phyloP scores from a whole-genome alignment of 352 stramenopile genomes.

The Pythium diclinum region DNA sequence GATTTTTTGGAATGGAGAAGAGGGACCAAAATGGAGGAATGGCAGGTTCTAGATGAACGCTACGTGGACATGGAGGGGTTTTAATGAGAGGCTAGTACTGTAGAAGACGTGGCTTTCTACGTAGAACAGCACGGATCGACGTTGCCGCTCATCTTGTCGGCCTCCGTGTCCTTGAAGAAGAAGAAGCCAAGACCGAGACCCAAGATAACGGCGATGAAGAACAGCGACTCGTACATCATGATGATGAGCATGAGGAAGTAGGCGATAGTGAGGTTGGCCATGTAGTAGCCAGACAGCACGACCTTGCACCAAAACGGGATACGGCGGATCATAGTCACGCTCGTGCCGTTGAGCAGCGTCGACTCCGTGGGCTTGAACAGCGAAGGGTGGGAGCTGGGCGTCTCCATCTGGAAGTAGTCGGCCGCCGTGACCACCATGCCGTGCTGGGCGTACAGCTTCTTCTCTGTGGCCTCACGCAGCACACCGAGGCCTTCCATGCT shows the following conservation, averaged over 20 bases:
- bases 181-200: constrained; percentile 69
- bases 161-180: constrained; percentile 83
- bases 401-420: constrained; percentile 48
- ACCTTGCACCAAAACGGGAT: constrained; percentile 66
- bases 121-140: constrained; percentile 76
- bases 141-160: constrained; percentile 59
- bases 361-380: constrained; percentile 12
- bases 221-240: constrained; percentile 83
- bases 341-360: neutral
- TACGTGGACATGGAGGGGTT: neutral
- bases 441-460: constrained; percentile 45
- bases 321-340: constrained; percentile 46
- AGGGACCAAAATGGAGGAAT: neutral
- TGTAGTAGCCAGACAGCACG: constrained; percentile 66
- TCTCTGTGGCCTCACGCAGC: constrained; percentile 41
- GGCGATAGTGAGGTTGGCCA: constrained; percentile 66
- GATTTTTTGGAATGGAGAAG: neutral
- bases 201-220: constrained; percentile 76
- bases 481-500: constrained; percentile 61
- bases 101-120: constrained; percentile 22
- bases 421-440: constrained; percentile 51
- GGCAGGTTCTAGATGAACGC: neutral
- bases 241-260: constrained; percentile 87
- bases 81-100: neutral
- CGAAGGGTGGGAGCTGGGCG: constrained; percentile 23